Base-by-base conservation (phyloP, 1,284 basidiomycete genomes). In the Boletus sp. region DNA sequence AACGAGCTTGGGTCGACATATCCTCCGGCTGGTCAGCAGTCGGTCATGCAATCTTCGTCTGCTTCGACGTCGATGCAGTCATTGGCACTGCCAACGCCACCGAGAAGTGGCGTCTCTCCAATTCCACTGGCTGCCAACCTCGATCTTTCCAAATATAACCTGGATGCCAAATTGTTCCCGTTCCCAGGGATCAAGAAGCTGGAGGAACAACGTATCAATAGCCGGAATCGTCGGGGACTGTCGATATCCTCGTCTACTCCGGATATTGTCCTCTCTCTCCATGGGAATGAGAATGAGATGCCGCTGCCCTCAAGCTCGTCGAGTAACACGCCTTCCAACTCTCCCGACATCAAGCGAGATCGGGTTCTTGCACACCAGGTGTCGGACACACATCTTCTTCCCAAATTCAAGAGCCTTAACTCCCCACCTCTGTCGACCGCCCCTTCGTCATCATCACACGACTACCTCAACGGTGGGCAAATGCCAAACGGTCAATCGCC, bases 161-260 rank as follows among this genome's bases (percentile, higher is more conserved):
- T 50, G 45, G 83, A 88, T 58, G 76, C 84, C 25, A 94, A 94
- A 64, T 73, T 94, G 17, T 89, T 88, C 64, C 91, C 91, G 0
- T 94, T 94, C 75, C 91, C 91, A 5, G 90, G 88, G 26, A 84
- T 93, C 59, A 76, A 80, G 54, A 78, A 78, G 55, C 73, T 91
- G 27, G 84, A 91, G 63, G 84, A 87, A 60, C 80, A 85, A 59
- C 76, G 81, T 40, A 65, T 65, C 38, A 78, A 75, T 51, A 78
- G 73, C 55, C 76, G 80, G 34, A 74, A 73, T 41, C 77, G 60
- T 42, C 58, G 76, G 51, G 77, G 73, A 3, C 63, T 80, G 37
- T 72, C 64, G 41, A 68, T 62, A 61, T 82, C 82, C 0, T 73
- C 78, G 2, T 85, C 84, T 5, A 80, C 77, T 16, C 82, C 82